phyloP scores from a whole-genome alignment of 345 rosid genomes.

The Euclidium syriacum region DNA sequence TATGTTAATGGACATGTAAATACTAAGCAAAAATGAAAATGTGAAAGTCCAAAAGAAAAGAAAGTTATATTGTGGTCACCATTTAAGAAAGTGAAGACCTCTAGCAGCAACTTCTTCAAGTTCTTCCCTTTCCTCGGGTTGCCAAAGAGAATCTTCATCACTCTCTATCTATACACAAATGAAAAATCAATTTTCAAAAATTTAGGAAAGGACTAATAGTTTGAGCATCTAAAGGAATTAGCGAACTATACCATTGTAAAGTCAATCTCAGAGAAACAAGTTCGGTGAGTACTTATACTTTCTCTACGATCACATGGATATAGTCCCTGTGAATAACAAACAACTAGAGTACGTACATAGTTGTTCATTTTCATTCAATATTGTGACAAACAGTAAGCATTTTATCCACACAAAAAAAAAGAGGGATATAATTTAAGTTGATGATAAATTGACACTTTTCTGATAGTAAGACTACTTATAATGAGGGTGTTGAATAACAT shows the following conservation, averaged over 20 bases:
- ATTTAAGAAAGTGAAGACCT: conserved; percentile 48
- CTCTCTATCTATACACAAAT: conserved; percentile 49
- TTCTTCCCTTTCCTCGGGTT: conserved; percentile 40
- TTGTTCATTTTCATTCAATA: background rate
- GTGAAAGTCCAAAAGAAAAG: background rate
- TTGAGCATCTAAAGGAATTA: background rate
- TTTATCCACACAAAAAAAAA: no score
- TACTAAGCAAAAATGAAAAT: no score
- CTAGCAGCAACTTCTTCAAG: conserved; percentile 51
- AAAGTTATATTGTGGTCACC: conserved; percentile 32
- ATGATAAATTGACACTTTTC: background rate
- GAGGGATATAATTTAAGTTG: background rate
- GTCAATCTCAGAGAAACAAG: conserved; percentile 55
- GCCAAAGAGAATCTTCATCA: conserved; percentile 66
- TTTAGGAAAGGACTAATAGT: background rate
- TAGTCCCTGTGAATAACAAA: conserved; percentile 43
- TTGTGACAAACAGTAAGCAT: background rate
- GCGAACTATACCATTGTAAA: conserved; percentile 45
- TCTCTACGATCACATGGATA: conserved; percentile 70
- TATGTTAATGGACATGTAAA: no score
- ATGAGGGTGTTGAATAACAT: no score
- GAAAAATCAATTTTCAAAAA: background rate
- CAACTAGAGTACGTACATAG: background rate
- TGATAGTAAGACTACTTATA: no score
- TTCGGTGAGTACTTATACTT: conserved; percentile 32